Base-by-base conservation (phyloP, 495 filamentous ascomycete genomes). In the Penicillium canescens region DNA sequence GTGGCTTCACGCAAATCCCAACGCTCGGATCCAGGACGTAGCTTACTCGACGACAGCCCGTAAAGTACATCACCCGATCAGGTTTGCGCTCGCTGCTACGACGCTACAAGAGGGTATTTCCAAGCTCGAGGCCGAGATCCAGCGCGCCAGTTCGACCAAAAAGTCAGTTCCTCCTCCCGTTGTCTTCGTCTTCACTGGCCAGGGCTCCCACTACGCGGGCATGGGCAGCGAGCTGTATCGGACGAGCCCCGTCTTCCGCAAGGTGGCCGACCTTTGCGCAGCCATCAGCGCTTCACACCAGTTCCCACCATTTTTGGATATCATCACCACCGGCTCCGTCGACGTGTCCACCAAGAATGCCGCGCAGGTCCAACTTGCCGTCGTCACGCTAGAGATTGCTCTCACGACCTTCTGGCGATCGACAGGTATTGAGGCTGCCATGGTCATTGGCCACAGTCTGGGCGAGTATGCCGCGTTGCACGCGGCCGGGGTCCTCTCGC, bases 151-250 rank as follows among this genome's bases (percentile, higher is more conserved):
- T 1, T 18, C 18, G 18, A 18, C 18, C 18, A 18, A 18, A 18
- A 18, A 18, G 1, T 1, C 18, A 18, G 18, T 18, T 1, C 18
- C 18, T 18, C 6, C 23, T 24, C 23, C 23, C 6, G 6, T 24
- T 24, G 23, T 24, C 6, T 87, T 90, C 56, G 65, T 78, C 28
- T 90, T 89, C 61, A 88, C 86, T 10, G 87, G 87, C 14, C 87
- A 90, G 62, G 87, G 87, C 8, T 77, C 83, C 1, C 79, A 82
- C 37, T 86, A 86, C 37, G 48, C 60, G 26, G 60, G 51, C 2
- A 63, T 68, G 51, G 58, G 53, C 16, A 33, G 48, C 13, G 44
- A 70, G 20, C 50, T 79, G 0, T 74, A 58, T 16, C 50, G 61
- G 12, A 48, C 23, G 0, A 24, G 23, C 23, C 6, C 6, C 2